These are phyloP conservation scores for Trebouxia sp. DNA, from an alignment of 139 green algal species.

Conservation along the genomic window DNA sequence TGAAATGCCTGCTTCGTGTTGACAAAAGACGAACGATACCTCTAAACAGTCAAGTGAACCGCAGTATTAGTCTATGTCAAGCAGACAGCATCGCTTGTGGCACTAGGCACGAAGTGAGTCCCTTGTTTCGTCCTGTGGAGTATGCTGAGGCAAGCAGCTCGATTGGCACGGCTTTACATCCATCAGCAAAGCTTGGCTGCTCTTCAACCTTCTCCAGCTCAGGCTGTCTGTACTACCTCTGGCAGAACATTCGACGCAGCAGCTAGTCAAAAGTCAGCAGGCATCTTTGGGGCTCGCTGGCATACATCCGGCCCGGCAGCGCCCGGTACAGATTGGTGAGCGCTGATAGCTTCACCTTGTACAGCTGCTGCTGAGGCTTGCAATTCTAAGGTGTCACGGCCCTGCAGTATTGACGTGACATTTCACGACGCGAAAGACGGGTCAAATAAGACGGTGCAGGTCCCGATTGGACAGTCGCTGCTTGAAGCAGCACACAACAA, in stretches of 20 bases:
- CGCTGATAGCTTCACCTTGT: background rate
- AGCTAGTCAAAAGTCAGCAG: too few relatives aligned
- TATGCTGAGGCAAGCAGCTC: slow-evolving; percentile 1
- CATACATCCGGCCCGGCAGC: background rate
- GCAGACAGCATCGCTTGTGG: too few relatives aligned
- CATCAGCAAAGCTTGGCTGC: background rate
- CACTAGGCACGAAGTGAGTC: too few relatives aligned
- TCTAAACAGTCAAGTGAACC: too few relatives aligned
- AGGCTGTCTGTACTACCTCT: background rate
- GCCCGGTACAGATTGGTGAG: slow-evolving; percentile 16
- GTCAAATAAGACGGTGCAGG: slow-evolving; percentile 72
- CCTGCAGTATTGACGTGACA: slow-evolving; percentile 84
- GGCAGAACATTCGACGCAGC: background rate
- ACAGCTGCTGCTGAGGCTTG: background rate
- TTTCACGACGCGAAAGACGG: slow-evolving; percentile 90
- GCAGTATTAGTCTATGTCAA: too few relatives aligned
- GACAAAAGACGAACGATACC: background rate
- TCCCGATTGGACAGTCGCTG: slow-evolving; percentile 82
- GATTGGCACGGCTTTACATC: background rate
- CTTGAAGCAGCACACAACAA: slow-evolving; percentile 95
- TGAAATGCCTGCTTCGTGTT: background rate
- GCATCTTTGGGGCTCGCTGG: background rate
- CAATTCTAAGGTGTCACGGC: too few relatives aligned
- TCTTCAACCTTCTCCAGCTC: background rate
- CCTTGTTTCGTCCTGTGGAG: background rate